phyloP scores from a whole-genome alignment of 176 grass and related monocot genomes.

The Leersia perrieri region DNA sequence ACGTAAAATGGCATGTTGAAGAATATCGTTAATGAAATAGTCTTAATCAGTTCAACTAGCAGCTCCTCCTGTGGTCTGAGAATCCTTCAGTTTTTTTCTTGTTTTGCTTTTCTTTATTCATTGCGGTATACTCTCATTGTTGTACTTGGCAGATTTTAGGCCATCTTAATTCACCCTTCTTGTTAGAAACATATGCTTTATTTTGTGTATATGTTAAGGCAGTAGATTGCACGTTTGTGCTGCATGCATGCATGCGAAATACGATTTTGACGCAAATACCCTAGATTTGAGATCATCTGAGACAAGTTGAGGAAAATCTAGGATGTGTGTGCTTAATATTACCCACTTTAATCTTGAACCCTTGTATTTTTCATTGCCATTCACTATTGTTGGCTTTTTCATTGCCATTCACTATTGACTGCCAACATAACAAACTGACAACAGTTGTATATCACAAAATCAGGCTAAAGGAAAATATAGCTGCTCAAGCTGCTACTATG shows the following conservation, averaged over 20 bases:
- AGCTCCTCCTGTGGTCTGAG: background rate
- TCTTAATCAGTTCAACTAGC: background rate
- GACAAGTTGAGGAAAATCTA: background rate
- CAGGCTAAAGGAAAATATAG: slow-evolving; percentile 57
- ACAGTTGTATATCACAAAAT: slow-evolving; percentile 19
- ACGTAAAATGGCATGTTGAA: background rate
- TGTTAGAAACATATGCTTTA: background rate
- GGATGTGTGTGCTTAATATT: background rate
- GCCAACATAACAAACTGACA: slow-evolving; percentile 19
- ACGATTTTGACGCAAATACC: background rate
- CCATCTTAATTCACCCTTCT: background rate
- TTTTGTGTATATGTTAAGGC: background rate
- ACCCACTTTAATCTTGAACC: background rate
- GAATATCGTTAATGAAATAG: background rate
- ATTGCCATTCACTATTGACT: background rate
- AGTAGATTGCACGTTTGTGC: background rate
- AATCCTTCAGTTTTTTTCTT: background rate
- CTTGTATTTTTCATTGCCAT: background rate
- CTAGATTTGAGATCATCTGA: background rate
- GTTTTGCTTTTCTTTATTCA: background rate
- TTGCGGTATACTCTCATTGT: background rate
- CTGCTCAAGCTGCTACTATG: slow-evolving; percentile 22
- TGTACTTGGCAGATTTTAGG: background rate
- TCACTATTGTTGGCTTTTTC: background rate
- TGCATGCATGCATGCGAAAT: background rate